Percentiles rank a stretch among this genome's conserved stretches.
phyloP scores from a whole-genome alignment of 371 early-diverging fungal species.

The Mortierella sp. region DNA sequence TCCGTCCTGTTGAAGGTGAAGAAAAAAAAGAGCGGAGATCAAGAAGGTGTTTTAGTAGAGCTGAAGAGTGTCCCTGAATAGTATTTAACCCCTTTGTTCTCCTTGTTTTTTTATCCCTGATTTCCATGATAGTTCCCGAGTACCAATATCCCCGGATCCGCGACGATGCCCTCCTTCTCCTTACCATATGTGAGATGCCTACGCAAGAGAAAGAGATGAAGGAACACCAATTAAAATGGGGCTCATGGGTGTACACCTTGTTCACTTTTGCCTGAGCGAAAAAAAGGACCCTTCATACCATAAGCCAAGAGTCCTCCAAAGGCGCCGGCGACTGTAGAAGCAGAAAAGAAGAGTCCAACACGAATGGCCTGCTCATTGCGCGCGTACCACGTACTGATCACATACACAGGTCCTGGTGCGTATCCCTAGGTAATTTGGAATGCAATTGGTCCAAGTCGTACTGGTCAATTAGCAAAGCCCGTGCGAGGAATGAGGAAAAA shows the following conservation, averaged over 20 bases:
- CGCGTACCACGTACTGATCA: slow-evolving; percentile 84
- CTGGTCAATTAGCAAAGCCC: neutral
- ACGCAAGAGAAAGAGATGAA: neutral
- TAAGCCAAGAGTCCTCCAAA: slow-evolving; percentile 78
- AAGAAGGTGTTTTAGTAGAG: neutral
- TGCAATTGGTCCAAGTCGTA: neutral
- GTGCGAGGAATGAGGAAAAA: neutral
- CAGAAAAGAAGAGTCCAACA: slow-evolving; percentile 78
- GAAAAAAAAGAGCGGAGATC: neutral
- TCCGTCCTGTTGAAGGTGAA: slow-evolving; percentile 48
- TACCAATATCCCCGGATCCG: neutral
- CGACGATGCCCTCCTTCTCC: neutral
- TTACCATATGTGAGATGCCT: slow-evolving; percentile 11
- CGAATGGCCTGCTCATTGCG: slow-evolving; percentile 79
- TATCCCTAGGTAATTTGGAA: neutral
- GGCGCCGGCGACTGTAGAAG: slow-evolving; percentile 79
- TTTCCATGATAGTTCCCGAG: neutral
- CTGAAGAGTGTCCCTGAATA: neutral
- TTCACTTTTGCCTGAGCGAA: no score
- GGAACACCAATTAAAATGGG: neutral
- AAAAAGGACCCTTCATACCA: slow-evolving; percentile 56
- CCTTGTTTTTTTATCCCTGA: neutral
- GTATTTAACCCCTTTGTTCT: neutral
- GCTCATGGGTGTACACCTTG: neutral
- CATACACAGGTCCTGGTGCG: slow-evolving; percentile 10